Evolutionary conservation across 2,329 filamentous ascomycete species (phyloP), one percentile per base, ranked within the genome.

Genomic region (Aspergillus glaucus): DNA sequence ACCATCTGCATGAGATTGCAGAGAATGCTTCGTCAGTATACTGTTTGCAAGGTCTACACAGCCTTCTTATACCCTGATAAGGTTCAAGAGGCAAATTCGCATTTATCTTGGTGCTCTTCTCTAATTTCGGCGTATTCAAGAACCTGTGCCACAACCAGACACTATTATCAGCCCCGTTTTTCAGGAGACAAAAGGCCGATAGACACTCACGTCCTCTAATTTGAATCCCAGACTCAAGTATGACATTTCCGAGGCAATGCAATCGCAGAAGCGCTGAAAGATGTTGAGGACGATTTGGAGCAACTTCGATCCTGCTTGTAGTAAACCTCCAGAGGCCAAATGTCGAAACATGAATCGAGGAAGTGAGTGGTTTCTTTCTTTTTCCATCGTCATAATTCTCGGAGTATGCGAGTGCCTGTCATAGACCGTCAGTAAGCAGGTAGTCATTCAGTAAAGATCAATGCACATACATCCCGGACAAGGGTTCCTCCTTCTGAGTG

Each of bases 191-290:
- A 24, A 24, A 24, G 6, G 24, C 24, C 24, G 24, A 24, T 2
- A 24, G 24, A 8, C 6, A 24, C 24, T 24, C 6, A 69, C 55
- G 48, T 68, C 67, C 15, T 62, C 61, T 32, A 55, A 70, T 64
- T 12, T 72, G 54, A 19, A 61, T 62, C 45, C 72, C 66, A 6
- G 68, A 72, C 83, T 65, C 1, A 77, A 79, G 58, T 72, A 75
- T 24, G 6, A 8, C 6, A 8, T 6, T 24, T 24, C 6, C 24
- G 24, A 24, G 2, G 24, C 24, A 8, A 24, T 24, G 6, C 8
- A 8, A 24, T 24, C 24, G 6, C 24, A 24, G 24, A 24, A 24
- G 6, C 7, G 6, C 7, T 24, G 24, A 24, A 24, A 24, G 6
- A 2, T 24, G 24, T 8, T 24, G 24, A 6, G 24, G 2, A 24